phyloP scores from a whole-genome alignment of 2,329 filamentous ascomycete genomes.

The Trichoderma atrobrunneum region DNA sequence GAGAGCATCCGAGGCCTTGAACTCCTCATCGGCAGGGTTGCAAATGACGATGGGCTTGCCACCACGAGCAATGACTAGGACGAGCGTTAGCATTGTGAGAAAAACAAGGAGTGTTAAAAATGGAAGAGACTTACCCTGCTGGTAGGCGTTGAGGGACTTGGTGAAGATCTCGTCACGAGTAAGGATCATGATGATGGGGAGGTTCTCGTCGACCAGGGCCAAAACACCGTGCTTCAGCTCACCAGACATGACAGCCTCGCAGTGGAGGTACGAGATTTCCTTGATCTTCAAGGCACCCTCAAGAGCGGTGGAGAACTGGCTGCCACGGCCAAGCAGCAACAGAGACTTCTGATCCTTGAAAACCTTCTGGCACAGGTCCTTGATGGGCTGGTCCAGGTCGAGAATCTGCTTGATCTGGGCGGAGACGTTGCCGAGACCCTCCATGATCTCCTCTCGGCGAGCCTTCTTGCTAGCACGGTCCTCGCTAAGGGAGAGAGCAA shows the following conservation, averaged over 20 bases:
- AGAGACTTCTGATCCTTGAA: conserved; percentile 98
- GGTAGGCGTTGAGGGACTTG: conserved; percentile 99
- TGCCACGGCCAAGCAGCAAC: conserved; percentile 87
- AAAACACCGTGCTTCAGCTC: conserved; percentile 99
- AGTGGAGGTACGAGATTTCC: conserved; percentile 99
- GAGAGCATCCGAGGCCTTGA: conserved; percentile 82
- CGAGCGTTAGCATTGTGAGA: conserved; percentile 23
- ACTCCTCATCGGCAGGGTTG: conserved; percentile 86
- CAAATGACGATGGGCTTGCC: conserved; percentile 99
- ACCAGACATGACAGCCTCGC: conserved; percentile 99
- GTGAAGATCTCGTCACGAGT: conserved; percentile 94
- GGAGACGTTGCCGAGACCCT: conserved; percentile 82
- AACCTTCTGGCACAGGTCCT: conserved; percentile 84
- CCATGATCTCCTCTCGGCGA: conserved; percentile 93
- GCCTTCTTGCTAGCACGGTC: conserved; percentile 92
- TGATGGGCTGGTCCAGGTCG: conserved; percentile 88
- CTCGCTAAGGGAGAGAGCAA: conserved; percentile 91
- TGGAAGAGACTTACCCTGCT: conserved; percentile 89
- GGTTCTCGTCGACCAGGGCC: conserved; percentile 94
- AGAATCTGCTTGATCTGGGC: conserved; percentile 90
- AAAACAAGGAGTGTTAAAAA: too few species aligned
- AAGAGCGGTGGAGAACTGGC: conserved; percentile 93
- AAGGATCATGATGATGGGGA: conserved; percentile 99
- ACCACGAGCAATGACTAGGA: conserved; percentile 82
- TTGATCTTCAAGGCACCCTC: conserved; percentile 99